Base-by-base conservation (phyloP, 805 yeast genomes). In the Monosporozyma yasuniensis region DNA sequence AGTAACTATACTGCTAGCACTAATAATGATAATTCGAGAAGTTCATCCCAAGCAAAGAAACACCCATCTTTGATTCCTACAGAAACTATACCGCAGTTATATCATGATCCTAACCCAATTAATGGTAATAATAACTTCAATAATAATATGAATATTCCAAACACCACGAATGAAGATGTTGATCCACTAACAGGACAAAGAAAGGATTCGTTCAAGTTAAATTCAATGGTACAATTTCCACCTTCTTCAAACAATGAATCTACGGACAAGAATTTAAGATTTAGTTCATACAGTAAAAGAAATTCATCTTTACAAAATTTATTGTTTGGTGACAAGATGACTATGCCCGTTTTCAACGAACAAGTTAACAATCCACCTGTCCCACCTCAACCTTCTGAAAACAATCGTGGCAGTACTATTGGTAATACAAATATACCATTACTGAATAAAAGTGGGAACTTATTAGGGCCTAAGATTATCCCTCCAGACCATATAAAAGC, bases 301-400 rank as follows among this genome's bases (percentile, higher is more conserved):
- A 61, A 63, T 44, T 62, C 66, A 3, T 61, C 61, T 9, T 55
- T 64, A 4, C 55, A 65, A 48, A 38, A 47, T 27, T 10, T 47
- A 12, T 27, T 41, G 8, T 42, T 42, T 16, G 34, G 34, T 6
- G 44, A 42, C 18, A 42, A 42, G 30, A 27, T 21, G 25, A 44
- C 19, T 2, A 22, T 10, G 30, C 34, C 44, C 10, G 10, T 4
- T n/a, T 23, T 18, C 21, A 16, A 23, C 10, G 44, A 42, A 23
- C 25, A 41, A 18, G 11, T 11, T 22, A 25, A 41, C 16, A 14
- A 8, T 14, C 27, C 28, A 4, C 7, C 16, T 12, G n/a, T 32
- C 11, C 18, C 35, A 32, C n/a, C n/a, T n/a, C n/a, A n/a, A n/a
- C n/a, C n/a, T n/a, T n/a, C n/a, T n/a, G 35, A 32, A 32, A 3